Evolutionary conservation across 345 rosid genomes (phyloP), one percentile per base, ranked within the genome.

Genomic region (Turnera subulata): DNA sequence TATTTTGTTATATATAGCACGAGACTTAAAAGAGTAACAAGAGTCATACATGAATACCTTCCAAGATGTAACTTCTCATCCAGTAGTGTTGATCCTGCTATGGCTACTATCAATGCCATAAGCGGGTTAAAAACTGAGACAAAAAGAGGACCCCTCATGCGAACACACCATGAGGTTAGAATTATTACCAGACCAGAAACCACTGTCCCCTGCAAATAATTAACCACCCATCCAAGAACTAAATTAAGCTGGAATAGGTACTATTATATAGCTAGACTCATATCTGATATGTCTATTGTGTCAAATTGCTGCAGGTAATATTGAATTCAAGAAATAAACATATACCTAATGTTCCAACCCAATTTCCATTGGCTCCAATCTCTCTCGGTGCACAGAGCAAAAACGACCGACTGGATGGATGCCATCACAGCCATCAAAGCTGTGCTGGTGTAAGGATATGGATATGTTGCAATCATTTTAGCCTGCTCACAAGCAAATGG

Each of bases 341-440:
- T n/a, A n/a, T n/a, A n/a, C n/a, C 85, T 67, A 35, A 81, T 57
- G 20, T 73, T 61, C 78, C 78, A 78, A 15, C 77, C 79, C 33
- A 81, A 37, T 48, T 25, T 78, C 85, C 83, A 81, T 21, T 65
- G 71, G 6, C 51, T 59, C 53, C 43, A 65, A 53, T 81, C 73
- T 8, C 8, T 50, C 4, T 73, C 67, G 37, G 46, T 14, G 39
- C 74, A 56, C 25, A 81, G 32, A 19, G 77, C 82, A n/a, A 51
- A 58, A 46, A 53, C 4, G 25, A 53, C 11, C 5, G 75, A 48
- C 46, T 65, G 73, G 2, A 81, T 11, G 20, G 80, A 29, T 48
- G 74, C 85, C 75, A 63, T 75, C 11, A 71, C 8, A 40, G 58
- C 69, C 67, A 73, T 78, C 21, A 81, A 57, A 6, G 85, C 75